Evolutionary conservation across 345 rosid species (phyloP), one percentile per base, ranked within the genome.

Genomic region (Salix caprea): DNA sequence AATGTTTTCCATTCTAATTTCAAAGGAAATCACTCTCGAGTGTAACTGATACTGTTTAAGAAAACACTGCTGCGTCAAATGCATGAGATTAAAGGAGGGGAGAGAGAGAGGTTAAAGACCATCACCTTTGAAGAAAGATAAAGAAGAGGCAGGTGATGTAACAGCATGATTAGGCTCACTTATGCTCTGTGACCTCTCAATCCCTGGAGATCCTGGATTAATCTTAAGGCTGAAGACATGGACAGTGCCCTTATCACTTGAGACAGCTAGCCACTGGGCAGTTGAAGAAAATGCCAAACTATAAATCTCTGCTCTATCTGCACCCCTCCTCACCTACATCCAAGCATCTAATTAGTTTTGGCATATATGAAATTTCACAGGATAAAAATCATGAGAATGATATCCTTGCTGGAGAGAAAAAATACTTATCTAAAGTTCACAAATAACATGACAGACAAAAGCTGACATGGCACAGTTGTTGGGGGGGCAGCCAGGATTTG

Each of bases 221-320:
- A 78, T 78, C 87, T 96, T 96, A 73, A 96, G 97, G 83, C 91
- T 85, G 74, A 96, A 96, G 74, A 96, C 97, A 81, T 96, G 99
- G 65, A 96, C 91, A 12, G 99, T 96, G 64, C 99, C 98, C 80
- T 96, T 94, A 85, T 94, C 99, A 82, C 99, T 96, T 65, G 99
- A 96, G 77, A 94, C 99, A 50, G 97, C 97, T 66, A 94, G 78
- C 98, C 97, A 91, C 58, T 94, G 91, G 7, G 93, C 91, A 79
- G 88, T 84, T 75, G 97, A 77, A 74, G 98, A 96, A 81, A 96
- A 96, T 16, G 98, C 98, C 90, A 96, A 78, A 81, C 99, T 96
- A 80, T 92, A 88, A 67, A 96, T 90, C 79, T 94, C 99, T 7
- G 99, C 98, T 88, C 99, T 91, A 78, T 96, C 99, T 40, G 98